A percentile compares a stretch with the other conserved stretches of the same genome.
Evolutionary conservation across 2,329 filamentous ascomycete genomes (phyloP).

Genomic region (Hymenoscyphus scutula): DNA sequence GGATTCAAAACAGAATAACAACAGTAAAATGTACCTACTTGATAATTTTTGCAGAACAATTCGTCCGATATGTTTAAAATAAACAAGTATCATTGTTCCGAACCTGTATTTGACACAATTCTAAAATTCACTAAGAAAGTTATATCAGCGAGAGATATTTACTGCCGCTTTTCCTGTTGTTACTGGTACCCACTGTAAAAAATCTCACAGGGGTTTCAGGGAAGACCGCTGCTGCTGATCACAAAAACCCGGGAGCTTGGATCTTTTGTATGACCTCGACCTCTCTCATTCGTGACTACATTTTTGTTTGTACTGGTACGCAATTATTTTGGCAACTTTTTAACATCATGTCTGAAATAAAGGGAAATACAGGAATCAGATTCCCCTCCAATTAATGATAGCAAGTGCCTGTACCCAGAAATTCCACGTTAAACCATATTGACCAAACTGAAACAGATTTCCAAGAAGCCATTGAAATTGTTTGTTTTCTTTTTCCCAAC

Average conservation of each 20-base stretch:
- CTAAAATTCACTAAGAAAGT: too few species aligned
- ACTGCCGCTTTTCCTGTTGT: not conserved
- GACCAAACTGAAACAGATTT: not conserved
- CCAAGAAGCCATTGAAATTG: not conserved
- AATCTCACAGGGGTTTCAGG: constrained; percentile 9
- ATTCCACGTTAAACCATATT: not conserved
- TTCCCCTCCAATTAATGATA: not conserved
- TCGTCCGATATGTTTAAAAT: too few species aligned
- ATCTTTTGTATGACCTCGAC: constrained; percentile 8
- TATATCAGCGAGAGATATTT: too few species aligned
- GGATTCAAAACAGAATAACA: too few species aligned
- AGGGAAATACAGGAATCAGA: not conserved
- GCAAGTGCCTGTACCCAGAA: not conserved
- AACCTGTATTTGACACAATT: too few species aligned
- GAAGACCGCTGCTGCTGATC: constrained; percentile 10
- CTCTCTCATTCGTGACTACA: not conserved
- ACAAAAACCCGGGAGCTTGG: constrained; percentile 13
- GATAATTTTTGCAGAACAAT: too few species aligned
- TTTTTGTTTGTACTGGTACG: not conserved
- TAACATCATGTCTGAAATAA: constrained; percentile 14
- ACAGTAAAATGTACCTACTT: too few species aligned
- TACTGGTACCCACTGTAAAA: not conserved
- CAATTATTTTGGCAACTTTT: constrained; percentile 15
- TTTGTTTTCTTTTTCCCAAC: constrained; percentile 2
- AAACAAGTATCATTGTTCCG: too few species aligned